Conservation (phyloP, 192 early-diverging fungal genomes). For the Gonapodya prolifera region DNA sequence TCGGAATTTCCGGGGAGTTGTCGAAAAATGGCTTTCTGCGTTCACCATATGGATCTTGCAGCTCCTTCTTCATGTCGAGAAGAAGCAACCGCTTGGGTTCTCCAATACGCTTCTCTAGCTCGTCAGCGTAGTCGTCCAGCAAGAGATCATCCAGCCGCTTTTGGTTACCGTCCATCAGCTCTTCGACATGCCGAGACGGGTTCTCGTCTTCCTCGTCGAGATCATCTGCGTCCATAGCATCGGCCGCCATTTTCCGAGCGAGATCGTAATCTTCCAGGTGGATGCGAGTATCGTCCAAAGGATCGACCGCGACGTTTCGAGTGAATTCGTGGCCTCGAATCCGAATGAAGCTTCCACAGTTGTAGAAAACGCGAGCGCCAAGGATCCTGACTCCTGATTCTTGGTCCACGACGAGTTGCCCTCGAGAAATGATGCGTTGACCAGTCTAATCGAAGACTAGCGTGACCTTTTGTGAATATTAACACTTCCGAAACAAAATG, state of each 20-base stretch:
- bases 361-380: slow-evolving; percentile 72
- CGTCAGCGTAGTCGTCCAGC: slow-evolving; percentile 80
- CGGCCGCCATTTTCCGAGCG: slow-evolving; percentile 91
- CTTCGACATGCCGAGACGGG: slow-evolving; percentile 63
- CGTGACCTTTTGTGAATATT: too few species aligned
- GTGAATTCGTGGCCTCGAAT: slow-evolving; percentile 45
- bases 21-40: too few species aligned
- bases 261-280: slow-evolving; percentile 92
- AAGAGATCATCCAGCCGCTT: slow-evolving; percentile 64
- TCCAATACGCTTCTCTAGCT: slow-evolving; percentile 57
- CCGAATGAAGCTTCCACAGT: slow-evolving; percentile 83
- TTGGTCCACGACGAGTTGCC: slow-evolving; percentile 53
- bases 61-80: slow-evolving; percentile 74
- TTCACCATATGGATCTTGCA: slow-evolving; percentile 73
- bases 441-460: too few species aligned
- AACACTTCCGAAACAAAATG: too few species aligned
- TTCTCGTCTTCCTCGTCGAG: slow-evolving; percentile 42
- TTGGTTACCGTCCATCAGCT: slow-evolving; percentile 66
- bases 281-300: slow-evolving; percentile 87
- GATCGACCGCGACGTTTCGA: slow-evolving; percentile 36
- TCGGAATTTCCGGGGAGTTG: too few species aligned
- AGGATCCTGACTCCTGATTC: too few species aligned
- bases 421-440: slow-evolving; percentile 42
- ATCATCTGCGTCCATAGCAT: slow-evolving; percentile 72
- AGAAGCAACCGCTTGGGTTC: slow-evolving; percentile 72